Evolutionary conservation across 805 yeast species (phyloP).

Genomic region (Yarrowia keelungensis): DNA sequence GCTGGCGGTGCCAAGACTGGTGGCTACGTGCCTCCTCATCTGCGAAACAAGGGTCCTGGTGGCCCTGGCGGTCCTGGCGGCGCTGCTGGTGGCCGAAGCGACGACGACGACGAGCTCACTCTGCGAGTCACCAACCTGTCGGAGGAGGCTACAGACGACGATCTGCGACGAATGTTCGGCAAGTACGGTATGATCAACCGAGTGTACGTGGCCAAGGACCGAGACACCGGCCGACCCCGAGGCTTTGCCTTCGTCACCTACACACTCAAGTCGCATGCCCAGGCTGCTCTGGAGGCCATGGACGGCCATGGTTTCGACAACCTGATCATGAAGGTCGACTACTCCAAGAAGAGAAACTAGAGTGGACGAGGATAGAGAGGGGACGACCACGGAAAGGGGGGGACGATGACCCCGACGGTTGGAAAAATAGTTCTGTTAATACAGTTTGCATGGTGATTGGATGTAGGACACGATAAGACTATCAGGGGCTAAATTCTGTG

Average conservation of each 20-base stretch:
- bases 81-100: slow-evolving; percentile 54
- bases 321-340: slow-evolving; percentile 67
- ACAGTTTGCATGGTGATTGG: slow-evolving; percentile 37
- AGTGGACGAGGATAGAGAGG: neutral
- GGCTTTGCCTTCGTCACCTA: slow-evolving; percentile 94
- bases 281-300: slow-evolving; percentile 73
- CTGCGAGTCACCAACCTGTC: slow-evolving; percentile 91
- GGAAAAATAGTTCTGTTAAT: slow-evolving; percentile 36
- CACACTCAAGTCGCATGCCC: slow-evolving; percentile 67
- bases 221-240: slow-evolving; percentile 91
- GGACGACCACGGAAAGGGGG: slow-evolving; percentile 4
- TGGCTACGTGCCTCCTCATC: slow-evolving; percentile 67
- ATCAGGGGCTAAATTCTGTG: no score
- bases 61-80: slow-evolving; percentile 49
- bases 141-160: slow-evolving; percentile 80
- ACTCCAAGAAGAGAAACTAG: slow-evolving; percentile 47
- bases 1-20: slow-evolving; percentile 48
- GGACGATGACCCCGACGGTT: neutral
- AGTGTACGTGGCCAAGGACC: slow-evolving; percentile 84
- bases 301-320: slow-evolving; percentile 93
- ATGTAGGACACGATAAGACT: no score
- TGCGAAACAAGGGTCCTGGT: slow-evolving; percentile 53
- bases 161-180: slow-evolving; percentile 75
- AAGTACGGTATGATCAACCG: slow-evolving; percentile 73
- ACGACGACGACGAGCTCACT: slow-evolving; percentile 85